Conservation (phyloP, 139 green algal species). For the Volvox reticuliferus region DNA sequence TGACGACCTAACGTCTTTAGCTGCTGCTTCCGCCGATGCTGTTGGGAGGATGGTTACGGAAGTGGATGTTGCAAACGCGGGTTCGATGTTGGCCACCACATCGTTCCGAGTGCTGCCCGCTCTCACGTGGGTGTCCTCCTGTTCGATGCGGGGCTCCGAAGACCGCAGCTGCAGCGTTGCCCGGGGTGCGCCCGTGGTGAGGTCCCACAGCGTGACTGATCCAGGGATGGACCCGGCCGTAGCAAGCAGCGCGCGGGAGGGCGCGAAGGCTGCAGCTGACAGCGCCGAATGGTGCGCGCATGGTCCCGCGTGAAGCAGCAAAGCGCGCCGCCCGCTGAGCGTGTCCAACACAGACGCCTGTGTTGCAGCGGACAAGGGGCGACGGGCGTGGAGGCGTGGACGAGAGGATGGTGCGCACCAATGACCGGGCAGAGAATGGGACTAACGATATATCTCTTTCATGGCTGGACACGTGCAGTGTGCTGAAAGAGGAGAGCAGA, state of each 20-base stretch:
- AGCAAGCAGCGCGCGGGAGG: not conserved
- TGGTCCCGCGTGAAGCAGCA: not conserved
- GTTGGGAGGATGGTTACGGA: too few relatives aligned
- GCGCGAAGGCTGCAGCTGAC: slow-evolving; percentile 1
- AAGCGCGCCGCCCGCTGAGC: not conserved
- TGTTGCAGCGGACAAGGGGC: not conserved
- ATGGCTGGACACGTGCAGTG: too few relatives aligned
- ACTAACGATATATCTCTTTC: too few relatives aligned
- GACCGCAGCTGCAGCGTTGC: not conserved
- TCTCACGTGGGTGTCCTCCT: too few relatives aligned
- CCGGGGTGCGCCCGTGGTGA: not conserved
- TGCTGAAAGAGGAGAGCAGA: too few relatives aligned
- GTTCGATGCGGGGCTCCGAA: not conserved
- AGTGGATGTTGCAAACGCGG: too few relatives aligned
- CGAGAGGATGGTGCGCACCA: too few relatives aligned
- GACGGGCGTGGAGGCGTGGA: not conserved
- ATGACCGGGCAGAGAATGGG: too few relatives aligned
- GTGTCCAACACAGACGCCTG: slow-evolving; percentile 23
- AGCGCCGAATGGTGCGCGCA: slow-evolving; percentile 11
- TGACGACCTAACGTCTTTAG: not conserved
- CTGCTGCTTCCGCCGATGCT: too few relatives aligned
- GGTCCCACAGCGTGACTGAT: slow-evolving; percentile 39
- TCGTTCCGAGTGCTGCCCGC: too few relatives aligned
- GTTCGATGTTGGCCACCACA: too few relatives aligned
- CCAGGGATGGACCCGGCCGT: not conserved